Evolutionary conservation across 805 yeast genomes (phyloP), one percentile per base, ranked within the genome.

Genomic region (Cyberlindnera petersonii): DNA sequence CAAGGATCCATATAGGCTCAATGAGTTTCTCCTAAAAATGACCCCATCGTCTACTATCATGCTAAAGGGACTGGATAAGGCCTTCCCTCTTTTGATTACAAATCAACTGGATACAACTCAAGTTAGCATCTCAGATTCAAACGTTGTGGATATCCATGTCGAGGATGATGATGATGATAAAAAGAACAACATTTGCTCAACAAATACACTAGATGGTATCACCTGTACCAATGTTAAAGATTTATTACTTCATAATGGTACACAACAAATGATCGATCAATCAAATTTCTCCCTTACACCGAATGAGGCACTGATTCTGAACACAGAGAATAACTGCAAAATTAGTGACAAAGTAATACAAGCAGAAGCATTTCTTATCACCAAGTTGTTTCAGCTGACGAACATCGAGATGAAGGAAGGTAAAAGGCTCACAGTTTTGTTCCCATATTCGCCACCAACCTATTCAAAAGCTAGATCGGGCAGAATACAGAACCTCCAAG

Each of bases 1-100:
- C 26, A 31, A 31, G 14, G 33, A 31, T 13, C 33, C 33, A 31
- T 19, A 31, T 21, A 18, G 33, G 4, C 33, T 31, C 19, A 31
- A 31, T 20, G 26, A 31, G n/a, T 21, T 31, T 10, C 15, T 31
- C 4, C 3, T 17, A 8, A n/a, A 21, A n/a, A 31, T 31, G 33
- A 21, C 33, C 9, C 4, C 5, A 16, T 11, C 14, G 9, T 31
- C 33, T 6, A 20, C 26, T 6, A 20, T 31, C 4, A 13, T 31
- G 6, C 19, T 31, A n/a, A 20, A n/a, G 9, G 33, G 33, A 3
- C 6, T 31, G 10, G 26, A 31, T 15, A 31, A 21, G 11, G 33
- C 26, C 7, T 31, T 31, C 10, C 33, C 33, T 14, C 33, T 31
- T 3, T 15, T n/a, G 19, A 10, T 31, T 10, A 19, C n/a, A 7